Conservation (phyloP, 2,329 filamentous ascomycete species). For the Diaporthe aspalathi region DNA sequence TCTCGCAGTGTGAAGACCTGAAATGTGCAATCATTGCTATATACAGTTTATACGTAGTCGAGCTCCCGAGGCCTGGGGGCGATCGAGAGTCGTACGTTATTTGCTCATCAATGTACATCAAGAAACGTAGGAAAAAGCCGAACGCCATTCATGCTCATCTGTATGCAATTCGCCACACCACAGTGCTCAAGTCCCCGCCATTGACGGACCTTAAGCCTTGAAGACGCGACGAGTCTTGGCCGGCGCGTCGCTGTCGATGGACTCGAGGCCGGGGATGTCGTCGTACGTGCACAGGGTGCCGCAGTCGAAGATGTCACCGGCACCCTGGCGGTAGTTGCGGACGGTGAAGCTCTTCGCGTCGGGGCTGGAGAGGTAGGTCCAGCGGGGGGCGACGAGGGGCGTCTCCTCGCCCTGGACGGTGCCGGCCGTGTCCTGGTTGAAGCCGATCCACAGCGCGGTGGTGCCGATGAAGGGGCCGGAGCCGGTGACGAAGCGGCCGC, state of each 20-base stretch:
- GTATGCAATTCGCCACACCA: neutral
- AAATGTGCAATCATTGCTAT: slow-evolving; percentile 12
- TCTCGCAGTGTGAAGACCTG: neutral
- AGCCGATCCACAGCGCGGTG: slow-evolving; percentile 20
- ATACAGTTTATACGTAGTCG: slow-evolving; percentile 8
- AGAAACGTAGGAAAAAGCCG: slow-evolving; percentile 8
- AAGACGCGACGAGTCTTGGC: slow-evolving; percentile 2
- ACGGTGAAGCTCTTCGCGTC: slow-evolving; percentile 30
- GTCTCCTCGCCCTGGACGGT: slow-evolving; percentile 23
- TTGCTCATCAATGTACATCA: slow-evolving; percentile 28
- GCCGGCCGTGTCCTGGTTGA: slow-evolving; percentile 25
- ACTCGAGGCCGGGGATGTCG: slow-evolving; percentile 21
- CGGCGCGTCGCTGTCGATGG: slow-evolving; percentile 19
- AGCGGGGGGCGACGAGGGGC: slow-evolving; percentile 7
- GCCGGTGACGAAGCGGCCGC: slow-evolving; percentile 27
- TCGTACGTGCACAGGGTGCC: slow-evolving; percentile 16
- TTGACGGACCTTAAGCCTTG: neutral
- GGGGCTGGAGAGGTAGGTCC: slow-evolving; percentile 17
- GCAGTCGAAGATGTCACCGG: slow-evolving; percentile 16
- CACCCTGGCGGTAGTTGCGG: slow-evolving; percentile 25
- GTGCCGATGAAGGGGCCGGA: slow-evolving; percentile 18
- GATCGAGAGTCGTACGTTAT: neutral
- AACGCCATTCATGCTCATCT: neutral
- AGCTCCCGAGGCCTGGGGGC: too few species aligned
- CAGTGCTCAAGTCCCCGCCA: too few species aligned